These are phyloP conservation scores for Ramaria rubella DNA, from an alignment of 768 basidiomycete species.

Conservation along the genomic window DNA sequence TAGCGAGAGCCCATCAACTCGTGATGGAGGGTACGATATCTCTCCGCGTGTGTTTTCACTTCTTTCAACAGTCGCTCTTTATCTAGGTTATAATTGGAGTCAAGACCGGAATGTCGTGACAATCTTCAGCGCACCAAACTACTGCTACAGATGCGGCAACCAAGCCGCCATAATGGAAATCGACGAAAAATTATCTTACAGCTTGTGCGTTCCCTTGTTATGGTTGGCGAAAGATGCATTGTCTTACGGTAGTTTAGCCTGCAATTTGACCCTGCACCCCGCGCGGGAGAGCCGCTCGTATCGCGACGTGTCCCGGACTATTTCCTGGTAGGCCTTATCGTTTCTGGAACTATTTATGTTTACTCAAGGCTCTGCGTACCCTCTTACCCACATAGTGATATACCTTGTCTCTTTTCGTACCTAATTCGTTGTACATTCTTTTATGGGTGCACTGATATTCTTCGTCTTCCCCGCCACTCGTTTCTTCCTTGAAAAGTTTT, in stretches of 20 bases:
- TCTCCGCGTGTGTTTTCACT: neutral
- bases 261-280: constrained; percentile 99
- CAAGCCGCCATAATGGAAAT: constrained; percentile 99
- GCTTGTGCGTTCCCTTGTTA: constrained; percentile 55
- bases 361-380: neutral
- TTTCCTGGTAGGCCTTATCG: constrained; percentile 62
- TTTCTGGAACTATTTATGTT: neutral
- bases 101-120: constrained; percentile 99
- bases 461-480: constrained; percentile 1
- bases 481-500: constrained; percentile 7
- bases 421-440: constrained; percentile 10
- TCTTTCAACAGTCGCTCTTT: neutral
- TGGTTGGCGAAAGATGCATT: constrained; percentile 1
- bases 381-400: constrained; percentile 1
- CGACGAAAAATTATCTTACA: constrained; percentile 94
- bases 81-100: constrained; percentile 86
- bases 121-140: constrained; percentile 99
- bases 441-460: neutral
- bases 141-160: constrained; percentile 99
- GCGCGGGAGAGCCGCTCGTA: constrained; percentile 97
- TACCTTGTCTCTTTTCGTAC: neutral
- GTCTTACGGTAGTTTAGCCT: constrained; percentile 47
- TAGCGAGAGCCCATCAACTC: constrained; percentile 89
- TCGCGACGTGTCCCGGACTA: constrained; percentile 93
- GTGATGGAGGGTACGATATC: constrained; percentile 85